Conservation (phyloP, 2,329 filamentous ascomycete genomes). For the Nothopassalora personata region DNA sequence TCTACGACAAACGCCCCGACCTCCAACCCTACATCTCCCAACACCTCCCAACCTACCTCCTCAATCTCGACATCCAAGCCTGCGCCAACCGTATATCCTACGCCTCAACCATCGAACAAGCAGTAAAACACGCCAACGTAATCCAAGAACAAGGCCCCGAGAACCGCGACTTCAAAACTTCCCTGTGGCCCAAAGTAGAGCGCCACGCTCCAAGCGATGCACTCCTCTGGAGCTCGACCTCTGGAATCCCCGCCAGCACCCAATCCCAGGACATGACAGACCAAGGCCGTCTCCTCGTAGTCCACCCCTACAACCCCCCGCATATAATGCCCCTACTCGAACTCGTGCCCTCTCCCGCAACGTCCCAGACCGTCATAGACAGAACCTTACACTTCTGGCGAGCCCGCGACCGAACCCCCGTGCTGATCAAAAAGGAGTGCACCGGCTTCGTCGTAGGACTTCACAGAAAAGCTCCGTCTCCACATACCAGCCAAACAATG, state of each 20-base stretch:
- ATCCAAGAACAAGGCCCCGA: constrained; percentile 59
- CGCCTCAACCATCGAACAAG: constrained; percentile 36
- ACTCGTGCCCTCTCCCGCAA: constrained; percentile 49
- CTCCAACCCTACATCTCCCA: constrained; percentile 40
- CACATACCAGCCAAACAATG: too few relatives aligned
- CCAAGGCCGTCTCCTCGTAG: constrained; percentile 47
- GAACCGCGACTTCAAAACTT: constrained; percentile 46
- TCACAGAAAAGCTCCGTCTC: too few relatives aligned
- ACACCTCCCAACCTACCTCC: constrained; percentile 43
- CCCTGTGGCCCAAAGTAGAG: constrained; percentile 50
- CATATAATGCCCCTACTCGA: constrained; percentile 59
- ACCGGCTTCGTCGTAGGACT: constrained; percentile 48
- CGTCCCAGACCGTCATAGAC: constrained; percentile 34
- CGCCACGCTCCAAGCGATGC: constrained; percentile 39
- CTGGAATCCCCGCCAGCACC: constrained; percentile 51
- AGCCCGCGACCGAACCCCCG: constrained; percentile 39
- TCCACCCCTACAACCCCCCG: constrained; percentile 59
- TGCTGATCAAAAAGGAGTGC: constrained; percentile 48
- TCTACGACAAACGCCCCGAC: constrained; percentile 49
- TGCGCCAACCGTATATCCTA: constrained; percentile 34
- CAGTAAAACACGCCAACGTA: constrained; percentile 46
- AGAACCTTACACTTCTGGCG: constrained; percentile 46
- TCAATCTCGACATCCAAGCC: constrained; percentile 21
- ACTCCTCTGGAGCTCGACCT: constrained; percentile 55
- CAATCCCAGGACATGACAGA: constrained; percentile 44